Base-by-base conservation (phyloP, 2,329 filamentous ascomycete genomes). In the Byssothecium circinans region DNA sequence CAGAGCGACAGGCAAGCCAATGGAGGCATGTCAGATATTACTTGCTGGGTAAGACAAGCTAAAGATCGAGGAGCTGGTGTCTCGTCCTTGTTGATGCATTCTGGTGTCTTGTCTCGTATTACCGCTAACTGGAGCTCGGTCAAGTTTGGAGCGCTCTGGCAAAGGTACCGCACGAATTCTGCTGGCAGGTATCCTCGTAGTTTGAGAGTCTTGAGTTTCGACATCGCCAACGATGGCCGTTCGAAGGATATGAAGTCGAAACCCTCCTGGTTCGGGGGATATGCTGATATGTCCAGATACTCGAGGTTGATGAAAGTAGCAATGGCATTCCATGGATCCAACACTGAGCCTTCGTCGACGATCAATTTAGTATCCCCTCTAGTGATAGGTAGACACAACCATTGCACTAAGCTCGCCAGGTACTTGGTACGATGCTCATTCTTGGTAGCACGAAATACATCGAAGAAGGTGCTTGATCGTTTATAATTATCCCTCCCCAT, bases 151-250 rank as follows among this genome's bases (percentile, higher is more conserved):
- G 46, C 23, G 18, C 39, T 46, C n/a, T 30, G 19, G 17, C 23
- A 47, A 4, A 45, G 22, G 22, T 39, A 45, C 14, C 23, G 29
- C 2, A 53, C 54, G 32, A 54, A 53, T 7, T 45, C 45, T 14
- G 12, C n/a, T n/a, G 47, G 45, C 11, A 56, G 12, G 41, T 54
- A 50, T 1, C 52, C 54, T 18, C 49, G 47, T 11, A 57, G 39
- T 33, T 50, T 57, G 15, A 54, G 27, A 1, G 45, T 53, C 3
- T 22, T 17, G 12, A 57, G 20, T n/a, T 50, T 52, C 1, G 34
- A 3, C 39, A 54, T 11, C n/a, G 7, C n/a, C 4, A 37, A 14
- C 8, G 14, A 22, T 14, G 42, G 15, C 14, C 43, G 2, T 35
- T 38, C 6, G 30, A 15, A 5, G n/a, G n/a, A n/a, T n/a, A n/a